Percentiles rank a stretch among this genome's conserved stretches.
Evolutionary conservation across 2,329 filamentous ascomycete species (phyloP).

Genomic region (Byssoonygena ceratinophila): DNA sequence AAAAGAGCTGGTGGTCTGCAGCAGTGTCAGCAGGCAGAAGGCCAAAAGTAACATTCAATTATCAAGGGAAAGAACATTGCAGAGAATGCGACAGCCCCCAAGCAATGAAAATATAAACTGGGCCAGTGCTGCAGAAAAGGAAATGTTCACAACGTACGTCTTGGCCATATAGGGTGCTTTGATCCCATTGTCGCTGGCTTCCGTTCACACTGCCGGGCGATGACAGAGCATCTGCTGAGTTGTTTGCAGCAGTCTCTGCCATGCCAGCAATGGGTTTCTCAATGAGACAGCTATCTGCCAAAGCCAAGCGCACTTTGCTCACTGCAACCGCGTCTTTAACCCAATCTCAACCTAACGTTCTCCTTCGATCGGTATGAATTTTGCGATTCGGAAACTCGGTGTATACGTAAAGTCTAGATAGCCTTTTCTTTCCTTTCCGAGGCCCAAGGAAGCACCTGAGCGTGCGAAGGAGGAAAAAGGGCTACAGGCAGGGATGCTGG

Average conservation of each 20-base stretch:
- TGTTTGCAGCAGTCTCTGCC: slow-evolving; percentile 33
- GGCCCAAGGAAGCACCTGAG: background rate
- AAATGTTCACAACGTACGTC: slow-evolving; percentile 26
- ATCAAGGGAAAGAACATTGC: background rate
- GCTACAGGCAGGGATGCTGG: background rate
- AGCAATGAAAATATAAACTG: background rate
- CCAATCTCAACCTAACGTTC: background rate
- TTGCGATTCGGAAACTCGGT: background rate
- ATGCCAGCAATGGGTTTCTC: slow-evolving; percentile 23
- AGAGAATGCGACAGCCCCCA: too few species aligned
- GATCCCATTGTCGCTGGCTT: slow-evolving; percentile 30
- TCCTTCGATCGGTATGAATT: too few species aligned
- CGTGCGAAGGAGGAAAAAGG: background rate
- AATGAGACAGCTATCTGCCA: background rate
- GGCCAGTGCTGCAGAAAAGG: background rate
- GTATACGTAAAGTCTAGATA: too few species aligned
- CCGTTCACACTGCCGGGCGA: slow-evolving; percentile 27
- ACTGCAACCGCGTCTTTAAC: background rate
- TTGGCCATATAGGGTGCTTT: slow-evolving; percentile 27
- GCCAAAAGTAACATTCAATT: background rate
- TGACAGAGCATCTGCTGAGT: slow-evolving; percentile 32
- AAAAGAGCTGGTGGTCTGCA: background rate
- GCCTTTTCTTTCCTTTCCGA: background rate
- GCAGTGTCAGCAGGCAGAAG: background rate
- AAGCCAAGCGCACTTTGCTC: background rate